Evolutionary conservation across 148 eudicot species (phyloP).

Genomic region (Rhododendron simsii): DNA sequence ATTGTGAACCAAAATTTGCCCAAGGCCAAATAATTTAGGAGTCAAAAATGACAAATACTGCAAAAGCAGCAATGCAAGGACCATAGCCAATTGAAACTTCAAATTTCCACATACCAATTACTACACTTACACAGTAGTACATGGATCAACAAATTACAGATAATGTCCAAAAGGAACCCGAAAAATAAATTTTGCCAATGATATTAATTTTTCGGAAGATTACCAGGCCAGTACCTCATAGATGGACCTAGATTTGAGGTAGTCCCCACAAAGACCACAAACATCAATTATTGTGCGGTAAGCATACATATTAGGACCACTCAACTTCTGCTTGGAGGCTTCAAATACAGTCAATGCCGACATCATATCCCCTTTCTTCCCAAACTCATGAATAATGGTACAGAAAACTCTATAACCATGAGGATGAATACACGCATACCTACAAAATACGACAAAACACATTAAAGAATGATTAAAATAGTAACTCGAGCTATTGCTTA

Average conservation of each 20-base stretch:
- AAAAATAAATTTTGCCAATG: neutral
- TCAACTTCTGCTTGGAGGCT: conserved; percentile 59
- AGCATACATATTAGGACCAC: conserved; percentile 68
- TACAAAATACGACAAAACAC: conserved; percentile 24
- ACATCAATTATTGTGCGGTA: conserved; percentile 88
- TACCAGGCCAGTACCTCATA: conserved; percentile 61
- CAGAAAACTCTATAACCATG: conserved; percentile 54
- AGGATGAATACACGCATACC: conserved; percentile 71
- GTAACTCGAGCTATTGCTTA: neutral
- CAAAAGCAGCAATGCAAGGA: neutral
- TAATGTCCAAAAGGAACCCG: neutral
- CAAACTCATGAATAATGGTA: conserved; percentile 71
- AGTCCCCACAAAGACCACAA: conserved; percentile 84
- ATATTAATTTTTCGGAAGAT: neutral
- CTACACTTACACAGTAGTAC: neutral
- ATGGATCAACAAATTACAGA: neutral
- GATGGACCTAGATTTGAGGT: conserved; percentile 72
- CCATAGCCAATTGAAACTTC: neutral
- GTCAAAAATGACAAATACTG: neutral
- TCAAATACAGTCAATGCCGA: conserved; percentile 75
- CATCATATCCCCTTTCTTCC: conserved; percentile 66
- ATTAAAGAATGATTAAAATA: neutral
- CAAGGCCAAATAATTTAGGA: neutral
- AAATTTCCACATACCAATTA: neutral
- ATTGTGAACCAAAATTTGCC: neutral